These are phyloP conservation scores for Elongisporangium undulatum DNA, from an alignment of 352 stramenopile species.

Conservation along the genomic window DNA sequence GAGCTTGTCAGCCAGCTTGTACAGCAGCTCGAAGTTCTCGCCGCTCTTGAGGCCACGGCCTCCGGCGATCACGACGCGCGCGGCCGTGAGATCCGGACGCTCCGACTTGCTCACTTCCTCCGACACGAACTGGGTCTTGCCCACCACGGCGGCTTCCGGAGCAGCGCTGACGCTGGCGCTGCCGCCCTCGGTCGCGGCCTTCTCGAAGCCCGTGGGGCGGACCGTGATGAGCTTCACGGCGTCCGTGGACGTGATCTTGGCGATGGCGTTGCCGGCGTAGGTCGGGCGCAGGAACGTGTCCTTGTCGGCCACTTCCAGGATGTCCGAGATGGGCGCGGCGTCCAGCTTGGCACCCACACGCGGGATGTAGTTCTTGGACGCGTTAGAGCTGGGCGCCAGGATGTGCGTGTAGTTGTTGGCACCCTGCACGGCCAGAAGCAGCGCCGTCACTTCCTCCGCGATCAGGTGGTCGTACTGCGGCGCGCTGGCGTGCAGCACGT, in stretches of 20 bases:
- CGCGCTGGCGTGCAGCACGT: slow-evolving; percentile 80
- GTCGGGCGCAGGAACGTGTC: slow-evolving; percentile 94
- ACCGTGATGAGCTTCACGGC: slow-evolving; percentile 95
- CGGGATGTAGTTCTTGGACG: slow-evolving; percentile 96
- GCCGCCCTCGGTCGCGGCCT: slow-evolving; percentile 81
- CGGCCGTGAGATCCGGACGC: slow-evolving; percentile 93
- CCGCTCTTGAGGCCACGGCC: slow-evolving; percentile 96
- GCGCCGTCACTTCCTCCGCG: slow-evolving; percentile 81
- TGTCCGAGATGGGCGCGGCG: slow-evolving; percentile 94
- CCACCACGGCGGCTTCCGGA: slow-evolving; percentile 41
- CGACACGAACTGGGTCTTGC: slow-evolving; percentile 89
- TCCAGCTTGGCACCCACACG: slow-evolving; percentile 94
- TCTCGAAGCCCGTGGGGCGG: slow-evolving; percentile 97
- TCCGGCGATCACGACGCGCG: slow-evolving; percentile 94
- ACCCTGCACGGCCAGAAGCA: slow-evolving; percentile 66
- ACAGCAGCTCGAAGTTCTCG: slow-evolving; percentile 98
- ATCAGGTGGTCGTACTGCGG: slow-evolving; percentile 87
- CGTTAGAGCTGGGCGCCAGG: slow-evolving; percentile 93
- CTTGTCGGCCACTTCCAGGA: slow-evolving; percentile 87
- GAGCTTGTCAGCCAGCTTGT: slow-evolving; percentile 97
- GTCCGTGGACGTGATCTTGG: slow-evolving; percentile 87
- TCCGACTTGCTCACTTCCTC: slow-evolving; percentile 95
- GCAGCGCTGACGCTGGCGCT: slow-evolving; percentile 65
- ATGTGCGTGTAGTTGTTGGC: slow-evolving; percentile 88
- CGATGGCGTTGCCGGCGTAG: slow-evolving; percentile 86